Base-by-base conservation (phyloP, 2,329 filamentous ascomycete species). In the Xylaria sp. region DNA sequence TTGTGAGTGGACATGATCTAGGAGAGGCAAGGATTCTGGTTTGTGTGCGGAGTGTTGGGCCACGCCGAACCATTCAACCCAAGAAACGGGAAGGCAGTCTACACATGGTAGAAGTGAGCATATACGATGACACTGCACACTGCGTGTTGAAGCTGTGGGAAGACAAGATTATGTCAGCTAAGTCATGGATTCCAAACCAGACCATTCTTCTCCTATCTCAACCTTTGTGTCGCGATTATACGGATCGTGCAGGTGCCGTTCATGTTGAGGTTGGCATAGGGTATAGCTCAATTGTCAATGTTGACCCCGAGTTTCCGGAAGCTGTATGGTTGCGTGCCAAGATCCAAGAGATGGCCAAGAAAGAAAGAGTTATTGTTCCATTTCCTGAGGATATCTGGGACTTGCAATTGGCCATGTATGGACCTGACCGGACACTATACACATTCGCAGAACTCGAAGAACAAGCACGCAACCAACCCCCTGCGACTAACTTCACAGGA, bases 91-190 rank as follows among this genome's bases (percentile, higher is more conserved):
- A 83, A 48, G 82, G 81, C 40, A 79, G 80, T 11, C 79, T 81
- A 0, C 81, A 85, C 36, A 79, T 87, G 13, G 74, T 85, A 31
- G 85, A 86, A 54, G 77, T 90, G 4, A 78, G 80, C 4, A 77
- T 90, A 10, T 88, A 88, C 72, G 88, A 90, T 74, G 83, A 89
- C 72, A 89, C 87, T 0, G 82, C 82, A 1, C 83, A 84, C 67
- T 83, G 83, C 4, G 79, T 81, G 1, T 77, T 90, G n/a, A 87
- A 83, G 17, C 78, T 89, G 4, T 90, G 87, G 83, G 83, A 83
- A 42, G 81, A 83, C n/a, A 78, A 85, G 54, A 81, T 84, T 59
- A 74, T 77, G 38, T 85, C 83, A 0, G 80, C 82, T 2, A 77
- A 79, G 6, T 63, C 74, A 1, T 87, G 86, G 83, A 68, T 75